Conservation (phyloP, 192 early-diverging fungal species). For the Coemansia sp. region DNA sequence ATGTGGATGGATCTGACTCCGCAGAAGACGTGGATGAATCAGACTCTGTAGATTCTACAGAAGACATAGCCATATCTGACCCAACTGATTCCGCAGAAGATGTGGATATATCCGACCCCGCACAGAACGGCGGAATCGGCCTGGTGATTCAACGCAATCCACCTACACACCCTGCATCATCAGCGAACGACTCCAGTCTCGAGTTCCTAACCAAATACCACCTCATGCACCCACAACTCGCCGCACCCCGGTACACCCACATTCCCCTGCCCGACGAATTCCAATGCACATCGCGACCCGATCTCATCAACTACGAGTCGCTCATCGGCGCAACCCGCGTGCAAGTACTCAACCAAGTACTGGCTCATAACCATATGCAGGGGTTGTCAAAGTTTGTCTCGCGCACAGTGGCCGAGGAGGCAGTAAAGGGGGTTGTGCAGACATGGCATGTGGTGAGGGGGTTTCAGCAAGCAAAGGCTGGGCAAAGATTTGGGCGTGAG, state of each 20-base stretch:
- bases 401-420: constrained; percentile 30
- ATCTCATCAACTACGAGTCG: constrained; percentile 6
- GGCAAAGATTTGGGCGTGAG: neutral
- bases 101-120: constrained; percentile 20
- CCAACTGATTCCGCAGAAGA: neutral
- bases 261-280: constrained; percentile 15
- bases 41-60: neutral
- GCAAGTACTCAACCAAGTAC: constrained; percentile 35
- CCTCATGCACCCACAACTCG: constrained; percentile 23
- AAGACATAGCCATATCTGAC: neutral
- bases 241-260: constrained; percentile 16
- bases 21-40: constrained; percentile 8
- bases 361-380: neutral
- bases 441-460: constrained; percentile 13
- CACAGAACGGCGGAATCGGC: constrained; percentile 34
- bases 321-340: constrained; percentile 32
- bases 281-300: too few species aligned
- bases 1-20: constrained; percentile 15
- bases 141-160: constrained; percentile 14
- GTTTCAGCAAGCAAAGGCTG: neutral
- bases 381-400: constrained; percentile 30
- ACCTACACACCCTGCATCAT: neutral
- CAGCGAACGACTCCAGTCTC: neutral
- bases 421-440: constrained; percentile 16
- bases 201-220: constrained; percentile 26